A percentile compares a stretch with the other conserved stretches of the same genome.
phyloP scores from a whole-genome alignment of 495 filamentous ascomycete genomes.

The Hyaloscypha finlandica region DNA sequence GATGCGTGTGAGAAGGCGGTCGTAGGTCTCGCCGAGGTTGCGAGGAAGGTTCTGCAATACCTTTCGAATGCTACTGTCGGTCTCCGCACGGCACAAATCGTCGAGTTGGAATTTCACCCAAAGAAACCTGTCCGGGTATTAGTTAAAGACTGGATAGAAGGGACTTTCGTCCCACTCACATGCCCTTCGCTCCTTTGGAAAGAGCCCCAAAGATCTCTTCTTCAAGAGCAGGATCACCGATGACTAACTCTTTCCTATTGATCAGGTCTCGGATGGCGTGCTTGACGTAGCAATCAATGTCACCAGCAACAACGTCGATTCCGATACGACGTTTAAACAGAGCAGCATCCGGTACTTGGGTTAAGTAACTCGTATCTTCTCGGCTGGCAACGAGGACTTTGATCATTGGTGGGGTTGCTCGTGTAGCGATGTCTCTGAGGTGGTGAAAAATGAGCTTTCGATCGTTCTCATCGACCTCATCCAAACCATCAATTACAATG shows the following conservation, averaged over 20 bases:
- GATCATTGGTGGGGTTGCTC: background rate
- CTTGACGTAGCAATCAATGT: slow-evolving; percentile 30
- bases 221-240: slow-evolving; percentile 12
- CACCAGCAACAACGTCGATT: slow-evolving; percentile 8
- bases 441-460: slow-evolving; percentile 1
- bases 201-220: slow-evolving; percentile 25
- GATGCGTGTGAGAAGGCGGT: slow-evolving; percentile 31
- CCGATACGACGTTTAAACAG: background rate
- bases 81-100: slow-evolving; percentile 36
- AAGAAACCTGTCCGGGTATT: slow-evolving; percentile 32
- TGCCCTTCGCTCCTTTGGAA: slow-evolving; percentile 26
- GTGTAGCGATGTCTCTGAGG: background rate
- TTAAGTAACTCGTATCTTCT: slow-evolving; percentile 6
- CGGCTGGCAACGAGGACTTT: slow-evolving; percentile 7
- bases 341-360: background rate
- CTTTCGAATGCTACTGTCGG: slow-evolving; percentile 38
- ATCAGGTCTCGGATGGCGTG: slow-evolving; percentile 8
- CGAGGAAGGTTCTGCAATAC: slow-evolving; percentile 35
- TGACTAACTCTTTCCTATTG: background rate
- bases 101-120: slow-evolving; percentile 39
- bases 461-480: slow-evolving; percentile 20
- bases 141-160: background rate
- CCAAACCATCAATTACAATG: slow-evolving; percentile 28
- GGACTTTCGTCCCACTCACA: slow-evolving; percentile 10
- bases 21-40: slow-evolving; percentile 35